phyloP scores from a whole-genome alignment of 306 rosid genomes.

The Rosa lucieae region DNA sequence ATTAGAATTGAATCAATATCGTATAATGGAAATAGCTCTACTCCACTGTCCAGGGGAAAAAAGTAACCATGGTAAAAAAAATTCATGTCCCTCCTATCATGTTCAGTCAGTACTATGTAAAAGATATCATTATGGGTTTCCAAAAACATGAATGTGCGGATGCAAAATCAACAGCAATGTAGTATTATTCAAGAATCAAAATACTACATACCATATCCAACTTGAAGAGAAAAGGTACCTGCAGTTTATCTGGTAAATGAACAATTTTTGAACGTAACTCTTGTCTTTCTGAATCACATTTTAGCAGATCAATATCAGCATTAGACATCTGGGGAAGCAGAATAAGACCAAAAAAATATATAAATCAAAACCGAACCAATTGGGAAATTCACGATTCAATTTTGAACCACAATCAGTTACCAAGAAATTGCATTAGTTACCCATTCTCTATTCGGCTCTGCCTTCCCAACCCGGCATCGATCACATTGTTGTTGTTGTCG shows the following conservation, averaged over 20 bases:
- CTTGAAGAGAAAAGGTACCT: constrained; percentile 40
- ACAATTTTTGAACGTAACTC: constrained; percentile 65
- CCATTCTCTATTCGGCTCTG: too few species aligned
- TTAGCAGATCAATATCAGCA: constrained; percentile 67
- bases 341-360: background rate
- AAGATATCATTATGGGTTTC: background rate
- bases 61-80: background rate
- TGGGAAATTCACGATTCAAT: too few species aligned
- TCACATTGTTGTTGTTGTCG: too few species aligned
- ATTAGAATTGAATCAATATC: too few species aligned
- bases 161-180: background rate
- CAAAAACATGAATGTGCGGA: background rate
- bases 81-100: background rate
- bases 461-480: too few species aligned
- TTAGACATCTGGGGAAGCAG: constrained; percentile 58
- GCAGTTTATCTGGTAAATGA: constrained; percentile 89
- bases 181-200: background rate
- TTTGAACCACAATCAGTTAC: too few species aligned
- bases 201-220: background rate
- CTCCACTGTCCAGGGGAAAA: background rate
- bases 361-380: background rate
- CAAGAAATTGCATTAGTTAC: too few species aligned
- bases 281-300: constrained; percentile 71
- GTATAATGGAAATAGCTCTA: too few species aligned
- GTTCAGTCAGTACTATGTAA: background rate